phyloP scores from a whole-genome alignment of 2,329 filamentous ascomycete species.

The Fusarium pilosicola region DNA sequence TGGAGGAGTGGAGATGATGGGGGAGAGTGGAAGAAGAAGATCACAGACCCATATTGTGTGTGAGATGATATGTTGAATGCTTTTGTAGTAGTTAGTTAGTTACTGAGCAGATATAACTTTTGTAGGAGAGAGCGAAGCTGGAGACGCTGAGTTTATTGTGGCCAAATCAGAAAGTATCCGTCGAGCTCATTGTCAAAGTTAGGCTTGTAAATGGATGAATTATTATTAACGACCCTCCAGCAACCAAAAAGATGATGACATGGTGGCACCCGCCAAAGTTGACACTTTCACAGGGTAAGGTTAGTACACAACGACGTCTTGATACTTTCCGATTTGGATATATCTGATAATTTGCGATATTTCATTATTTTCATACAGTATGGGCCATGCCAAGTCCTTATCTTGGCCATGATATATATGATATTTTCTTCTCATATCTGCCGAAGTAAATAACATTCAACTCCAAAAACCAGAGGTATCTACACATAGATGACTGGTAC shows the following conservation, averaged over 20 bases:
- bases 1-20: slow-evolving; percentile 40
- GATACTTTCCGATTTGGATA: neutral
- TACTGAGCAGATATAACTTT: neutral
- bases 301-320: neutral
- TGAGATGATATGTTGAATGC: neutral
- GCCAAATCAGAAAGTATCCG: neutral
- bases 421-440: neutral
- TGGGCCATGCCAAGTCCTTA: neutral
- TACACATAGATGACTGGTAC: neutral
- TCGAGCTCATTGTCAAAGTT: slow-evolving; percentile 13
- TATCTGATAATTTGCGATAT: neutral
- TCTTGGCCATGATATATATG: too few species aligned
- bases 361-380: neutral
- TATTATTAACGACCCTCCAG: neutral
- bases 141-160: neutral
- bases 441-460: neutral
- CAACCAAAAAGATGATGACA: slow-evolving; percentile 26
- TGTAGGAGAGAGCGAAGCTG: neutral
- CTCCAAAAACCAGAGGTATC: neutral
- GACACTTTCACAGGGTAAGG: slow-evolving; percentile 13
- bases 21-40: neutral
- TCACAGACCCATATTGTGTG: neutral
- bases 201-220: slow-evolving; percentile 7
- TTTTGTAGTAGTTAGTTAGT: neutral
- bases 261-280: slow-evolving; percentile 3